Base-by-base conservation (phyloP, 2,329 filamentous ascomycete genomes). In the Stachybotrys elegans region DNA sequence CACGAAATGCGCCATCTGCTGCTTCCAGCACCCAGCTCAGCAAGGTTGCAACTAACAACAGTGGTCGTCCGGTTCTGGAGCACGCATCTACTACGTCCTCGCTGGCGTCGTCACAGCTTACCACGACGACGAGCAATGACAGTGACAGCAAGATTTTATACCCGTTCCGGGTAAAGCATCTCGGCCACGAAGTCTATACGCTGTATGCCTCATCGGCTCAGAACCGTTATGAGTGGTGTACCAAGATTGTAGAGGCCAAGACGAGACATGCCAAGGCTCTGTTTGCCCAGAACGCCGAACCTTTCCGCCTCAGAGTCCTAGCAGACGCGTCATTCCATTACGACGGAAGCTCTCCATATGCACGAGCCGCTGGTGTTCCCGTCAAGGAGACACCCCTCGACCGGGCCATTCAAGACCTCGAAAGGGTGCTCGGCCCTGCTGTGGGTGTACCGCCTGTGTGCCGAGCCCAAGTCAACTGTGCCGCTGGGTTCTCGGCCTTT, bases 161-260 rank as follows among this genome's bases (percentile, higher is more conserved):
- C 61, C 93, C 94, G 0, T 98, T 98, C 79, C 84, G 84, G 52
- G 81, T 98, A 61, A 96, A 96, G 69, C 93, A 98, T 68, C 78
- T 98, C 17, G 93, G 94, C 12, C 88, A 95, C 39, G 91, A 95
- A 54, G 84, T 88, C 1, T 97, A 96, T 62, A 95, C 87, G 0
- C 72, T 98, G 2, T 97, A 94, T 61, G 91, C 92, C 0, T 79
- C 84, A 6, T 85, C 82, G 2, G 79, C 84, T 3, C 78, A 84
- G 48, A 86, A 83, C 55, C 79, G 93, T 45, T 75, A 82, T 49
- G 88, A 95, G 40, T 98, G 94, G 94, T 95, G 89, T 57, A 82
- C 83, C 51, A 95, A 90, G 66, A 95, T 98, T 55, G 84, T 94
- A 37, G 86, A 95, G 63, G 93, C 93, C 23, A 98, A 98, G 72